Evolutionary conservation across 2,329 filamentous ascomycete species (phyloP).

Genomic region (Epichloe sylvatica): DNA sequence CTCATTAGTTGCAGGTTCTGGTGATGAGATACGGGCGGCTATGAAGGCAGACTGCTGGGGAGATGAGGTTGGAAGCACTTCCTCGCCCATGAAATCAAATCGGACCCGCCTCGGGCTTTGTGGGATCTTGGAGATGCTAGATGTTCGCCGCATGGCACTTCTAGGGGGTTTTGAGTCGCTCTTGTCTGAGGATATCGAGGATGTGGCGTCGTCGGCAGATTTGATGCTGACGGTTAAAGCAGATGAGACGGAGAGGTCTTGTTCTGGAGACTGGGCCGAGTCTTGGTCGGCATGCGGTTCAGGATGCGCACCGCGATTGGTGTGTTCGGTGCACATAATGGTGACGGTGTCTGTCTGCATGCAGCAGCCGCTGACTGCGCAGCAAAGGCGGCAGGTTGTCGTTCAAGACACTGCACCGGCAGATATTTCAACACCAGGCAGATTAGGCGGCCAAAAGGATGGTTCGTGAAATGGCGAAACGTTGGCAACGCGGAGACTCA

Average conservation of each 20-base stretch:
- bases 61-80: constrained; percentile 46
- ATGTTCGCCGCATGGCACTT: constrained; percentile 44
- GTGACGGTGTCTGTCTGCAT: constrained; percentile 4
- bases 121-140: constrained; percentile 34
- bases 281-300: constrained; percentile 5
- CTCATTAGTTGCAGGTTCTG: constrained; percentile 14
- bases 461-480: background rate
- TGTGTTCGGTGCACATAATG: background rate
- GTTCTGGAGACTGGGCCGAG: constrained; percentile 8
- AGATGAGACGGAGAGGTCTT: constrained; percentile 18
- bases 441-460: background rate
- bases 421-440: background rate
- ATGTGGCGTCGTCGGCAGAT: constrained; percentile 33
- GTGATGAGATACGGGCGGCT: constrained; percentile 14
- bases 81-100: constrained; percentile 45
- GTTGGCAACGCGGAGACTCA: background rate
- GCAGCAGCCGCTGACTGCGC: constrained; percentile 1
- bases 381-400: constrained; percentile 1
- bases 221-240: constrained; percentile 19
- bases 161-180: constrained; percentile 36
- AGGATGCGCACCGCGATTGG: background rate
- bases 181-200: constrained; percentile 38
- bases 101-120: constrained; percentile 48
- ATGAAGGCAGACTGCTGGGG: constrained; percentile 28
- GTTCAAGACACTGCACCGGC: background rate